Base-by-base conservation (phyloP, 176 grass and related monocot genomes). In the Oryza glaberrima region DNA sequence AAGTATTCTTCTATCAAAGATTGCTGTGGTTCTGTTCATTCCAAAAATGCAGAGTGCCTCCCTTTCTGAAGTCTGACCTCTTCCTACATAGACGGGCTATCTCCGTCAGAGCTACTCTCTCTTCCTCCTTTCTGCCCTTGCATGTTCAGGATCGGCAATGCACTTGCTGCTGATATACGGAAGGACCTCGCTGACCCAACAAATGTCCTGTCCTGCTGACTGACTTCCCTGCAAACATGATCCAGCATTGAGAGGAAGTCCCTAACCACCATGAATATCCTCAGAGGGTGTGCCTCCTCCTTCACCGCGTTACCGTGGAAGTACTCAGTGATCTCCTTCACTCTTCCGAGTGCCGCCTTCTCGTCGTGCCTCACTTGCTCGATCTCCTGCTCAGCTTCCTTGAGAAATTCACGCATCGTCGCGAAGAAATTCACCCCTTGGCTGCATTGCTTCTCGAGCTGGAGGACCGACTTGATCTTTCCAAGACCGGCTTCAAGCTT, bases 221-320 rank as follows among this genome's bases (percentile, higher is more conserved):
- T 81, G 3, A 99, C 88, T 49, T 99, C 94, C 88, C 88, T 96
- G 88, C 97, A 99, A 4, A 96, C 97, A 74, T 92, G 92, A 72
- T 99, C 97, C 68, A 99, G 70, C 74, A 84, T 91, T 25, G 88
- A 85, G 3, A 99, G 83, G 77, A 99, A 94, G 76, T 99, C 97
- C 78, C 97, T 89, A 36, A 92, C 97, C 83, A 99, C 94, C 90
- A 96, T 91, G 88, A 99, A 95, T 64, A 99, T 86, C 82, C 97
- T 94, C 45, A 99, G 82, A 63, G 97, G 94, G 43, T 96, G 97
- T 0, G 97, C 90, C 47, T 92, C 94, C 84, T 92, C 94, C 49
- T 92, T 95, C 0, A 84, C 92, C 0, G 84, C 66, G 45, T 94
- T 90, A 0, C 94, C 97, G 0, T 96, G 94, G 81, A 96, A 99